Evolutionary conservation across 371 early-diverging fungal species (phyloP).

Genomic region (Smittium culicis): DNA sequence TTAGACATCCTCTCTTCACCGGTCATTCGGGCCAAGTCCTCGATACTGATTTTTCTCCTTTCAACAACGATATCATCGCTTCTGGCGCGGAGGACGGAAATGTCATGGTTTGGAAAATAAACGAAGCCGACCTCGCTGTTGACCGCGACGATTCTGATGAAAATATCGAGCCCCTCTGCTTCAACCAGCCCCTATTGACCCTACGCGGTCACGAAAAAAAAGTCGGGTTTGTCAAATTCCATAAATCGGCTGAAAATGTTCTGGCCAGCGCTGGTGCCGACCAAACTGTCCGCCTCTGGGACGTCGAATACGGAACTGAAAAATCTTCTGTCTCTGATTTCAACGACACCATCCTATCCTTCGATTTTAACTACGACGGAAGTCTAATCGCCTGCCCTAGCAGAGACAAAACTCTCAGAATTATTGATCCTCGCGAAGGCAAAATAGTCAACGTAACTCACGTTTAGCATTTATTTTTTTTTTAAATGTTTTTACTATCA

Average conservation of each 20-base stretch:
- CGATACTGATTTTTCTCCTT: conserved; percentile 95
- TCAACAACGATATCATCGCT: conserved; percentile 82
- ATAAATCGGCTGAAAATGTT: conserved; percentile 89
- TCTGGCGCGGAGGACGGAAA: conserved; percentile 89
- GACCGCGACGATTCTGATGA: conserved; percentile 38
- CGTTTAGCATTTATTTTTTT: conserved; percentile 5
- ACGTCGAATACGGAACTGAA: conserved; percentile 83
- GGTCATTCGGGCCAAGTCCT: conserved; percentile 90
- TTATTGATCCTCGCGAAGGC: conserved; percentile 82
- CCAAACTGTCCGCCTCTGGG: conserved; percentile 90
- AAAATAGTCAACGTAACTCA: conserved; percentile 49
- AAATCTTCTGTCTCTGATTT: conserved; percentile 79
- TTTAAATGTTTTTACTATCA: conserved; percentile 6
- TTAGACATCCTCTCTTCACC: conserved; percentile 69
- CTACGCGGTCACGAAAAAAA: conserved; percentile 51
- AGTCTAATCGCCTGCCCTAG: conserved; percentile 77
- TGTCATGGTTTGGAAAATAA: conserved; percentile 91
- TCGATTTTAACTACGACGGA: conserved; percentile 82
- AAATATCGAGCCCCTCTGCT: conserved; percentile 28
- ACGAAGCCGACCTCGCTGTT: conserved; percentile 39
- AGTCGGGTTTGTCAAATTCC: conserved; percentile 93
- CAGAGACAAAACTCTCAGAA: conserved; percentile 86
- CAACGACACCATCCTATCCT: conserved; percentile 77
- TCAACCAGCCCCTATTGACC: conserved; percentile 43
- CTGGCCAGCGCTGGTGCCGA: conserved; percentile 82